Conservation (phyloP, 139 green algal species). For the Tetradesmus obliquus region DNA sequence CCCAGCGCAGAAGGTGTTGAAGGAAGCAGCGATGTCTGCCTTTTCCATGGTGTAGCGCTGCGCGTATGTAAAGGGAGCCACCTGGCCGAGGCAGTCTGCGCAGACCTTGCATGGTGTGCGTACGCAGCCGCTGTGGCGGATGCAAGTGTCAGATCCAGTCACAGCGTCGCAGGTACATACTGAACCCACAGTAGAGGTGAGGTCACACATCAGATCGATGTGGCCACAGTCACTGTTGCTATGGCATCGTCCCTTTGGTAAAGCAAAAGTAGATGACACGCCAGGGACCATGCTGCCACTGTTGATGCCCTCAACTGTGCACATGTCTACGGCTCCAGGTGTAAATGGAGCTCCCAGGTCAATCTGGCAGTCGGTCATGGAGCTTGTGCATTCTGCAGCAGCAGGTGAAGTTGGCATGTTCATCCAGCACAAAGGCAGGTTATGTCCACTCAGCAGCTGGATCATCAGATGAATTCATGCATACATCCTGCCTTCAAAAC, state of each 20-base stretch:
- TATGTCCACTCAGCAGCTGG: neutral
- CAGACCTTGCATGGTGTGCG: constrained; percentile 13
- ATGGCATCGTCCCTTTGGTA: neutral
- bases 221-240: neutral
- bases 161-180: neutral
- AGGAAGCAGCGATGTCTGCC: neutral
- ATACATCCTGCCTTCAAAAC: too few relatives aligned
- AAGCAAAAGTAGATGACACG: neutral
- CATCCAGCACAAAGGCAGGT: too few relatives aligned
- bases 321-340: neutral
- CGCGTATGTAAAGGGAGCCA: neutral
- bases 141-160: neutral
- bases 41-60: neutral
- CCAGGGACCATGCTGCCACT: neutral
- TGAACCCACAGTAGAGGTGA: neutral
- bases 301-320: neutral
- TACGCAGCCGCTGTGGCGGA: neutral
- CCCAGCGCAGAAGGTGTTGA: neutral
- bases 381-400: neutral
- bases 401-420: too few relatives aligned
- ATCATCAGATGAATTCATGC: too few relatives aligned
- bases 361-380: neutral
- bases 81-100: constrained; percentile 1
- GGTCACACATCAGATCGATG: neutral
- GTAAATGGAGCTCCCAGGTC: neutral